Evolutionary conservation across 441 rosid species (phyloP).

Genomic region (Aleurites moluccanus): DNA sequence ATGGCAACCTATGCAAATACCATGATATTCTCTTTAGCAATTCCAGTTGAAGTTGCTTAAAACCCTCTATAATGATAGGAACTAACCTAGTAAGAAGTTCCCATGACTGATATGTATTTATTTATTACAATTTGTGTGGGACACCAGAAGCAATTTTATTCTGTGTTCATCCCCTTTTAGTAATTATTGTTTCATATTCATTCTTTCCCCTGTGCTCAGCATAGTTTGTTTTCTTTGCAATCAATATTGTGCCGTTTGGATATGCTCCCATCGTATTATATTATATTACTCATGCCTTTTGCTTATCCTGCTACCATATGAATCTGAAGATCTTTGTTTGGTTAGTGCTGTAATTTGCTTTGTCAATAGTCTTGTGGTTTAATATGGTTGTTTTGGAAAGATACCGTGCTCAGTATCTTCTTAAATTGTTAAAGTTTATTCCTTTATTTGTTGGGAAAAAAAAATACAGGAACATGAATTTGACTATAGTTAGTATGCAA

Average conservation of each 20-base stretch:
- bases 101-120: not conserved
- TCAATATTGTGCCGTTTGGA: not conserved
- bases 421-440: not conserved
- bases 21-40: constrained; percentile 8
- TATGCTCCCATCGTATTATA: not conserved
- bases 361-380: not conserved
- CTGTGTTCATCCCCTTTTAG: not conserved
- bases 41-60: not conserved
- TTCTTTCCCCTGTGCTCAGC: not conserved
- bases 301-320: not conserved
- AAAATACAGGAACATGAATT: not conserved
- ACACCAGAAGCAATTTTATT: not conserved
- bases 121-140: not conserved
- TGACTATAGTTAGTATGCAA: not conserved
- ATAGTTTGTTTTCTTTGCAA: not conserved
- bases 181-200: not conserved
- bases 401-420: not conserved
- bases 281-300: not conserved
- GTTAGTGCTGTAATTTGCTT: not conserved
- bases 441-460: not conserved
- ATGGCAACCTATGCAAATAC: constrained; percentile 13
- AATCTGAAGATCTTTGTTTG: not conserved
- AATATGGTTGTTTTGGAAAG: not conserved
- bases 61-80: not conserved
- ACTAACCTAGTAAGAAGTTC: not conserved